A percentile compares a stretch with the other conserved stretches of the same genome.
These are phyloP conservation scores for Aaosphaeria arxii DNA, from an alignment of 2,329 filamentous ascomycete species.

Conservation along the genomic window DNA sequence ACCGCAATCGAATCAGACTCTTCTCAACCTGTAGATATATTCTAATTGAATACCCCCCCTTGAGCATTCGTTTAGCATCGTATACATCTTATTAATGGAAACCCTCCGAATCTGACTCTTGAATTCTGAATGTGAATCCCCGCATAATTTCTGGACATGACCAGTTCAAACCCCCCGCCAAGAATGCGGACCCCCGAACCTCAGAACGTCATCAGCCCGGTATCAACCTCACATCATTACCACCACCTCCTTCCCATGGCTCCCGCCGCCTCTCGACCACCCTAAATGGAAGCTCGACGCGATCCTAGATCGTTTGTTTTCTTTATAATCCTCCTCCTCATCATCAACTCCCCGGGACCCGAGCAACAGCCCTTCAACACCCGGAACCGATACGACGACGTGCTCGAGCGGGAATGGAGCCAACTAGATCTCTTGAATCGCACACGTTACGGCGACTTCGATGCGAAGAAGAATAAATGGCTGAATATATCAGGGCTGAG, in stretches of 20 bases:
- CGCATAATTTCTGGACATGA: slow-evolving; percentile 6
- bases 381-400: slow-evolving; percentile 41
- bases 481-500: slow-evolving; percentile 70
- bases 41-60: slow-evolving; percentile 31
- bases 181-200: not conserved
- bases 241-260: slow-evolving; percentile 16
- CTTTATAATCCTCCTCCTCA: slow-evolving; percentile 36
- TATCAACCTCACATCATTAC: not conserved
- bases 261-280: slow-evolving; percentile 13
- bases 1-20: slow-evolving; percentile 11
- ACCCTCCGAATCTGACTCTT: not conserved
- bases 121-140: not conserved
- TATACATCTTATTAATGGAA: not conserved
- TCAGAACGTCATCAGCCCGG: slow-evolving; percentile 8
- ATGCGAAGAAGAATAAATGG: slow-evolving; percentile 45
- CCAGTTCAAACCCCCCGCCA: not conserved
- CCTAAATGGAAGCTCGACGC: slow-evolving; percentile 36
- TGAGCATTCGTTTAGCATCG: not conserved
- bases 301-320: slow-evolving; percentile 35
- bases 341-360: slow-evolving; percentile 36
- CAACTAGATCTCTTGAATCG: slow-evolving; percentile 44
- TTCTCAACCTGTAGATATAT: slow-evolving; percentile 14
- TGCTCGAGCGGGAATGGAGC: slow-evolving; percentile 50
- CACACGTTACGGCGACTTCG: slow-evolving; percentile 47
- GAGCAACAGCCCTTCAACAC: slow-evolving; percentile 31